phyloP scores from a whole-genome alignment of 1,284 basidiomycete genomes.

The Microbotryum lychnidis-dioicae region DNA sequence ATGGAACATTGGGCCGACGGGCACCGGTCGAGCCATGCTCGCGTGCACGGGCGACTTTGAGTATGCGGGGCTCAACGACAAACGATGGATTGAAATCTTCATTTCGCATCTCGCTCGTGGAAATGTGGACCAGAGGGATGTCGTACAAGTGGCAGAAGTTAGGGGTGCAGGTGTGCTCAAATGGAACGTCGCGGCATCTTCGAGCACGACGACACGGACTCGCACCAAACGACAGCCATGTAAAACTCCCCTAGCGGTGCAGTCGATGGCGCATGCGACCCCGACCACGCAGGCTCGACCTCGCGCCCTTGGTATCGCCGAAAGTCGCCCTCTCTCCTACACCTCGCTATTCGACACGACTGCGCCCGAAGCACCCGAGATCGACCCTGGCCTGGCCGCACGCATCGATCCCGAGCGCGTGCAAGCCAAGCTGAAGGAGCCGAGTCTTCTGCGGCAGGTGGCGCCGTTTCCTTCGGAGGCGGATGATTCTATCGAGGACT shows the following conservation, averaged over 20 bases:
- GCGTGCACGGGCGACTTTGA: slow-evolving; percentile 2
- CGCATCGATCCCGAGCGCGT: not conserved
- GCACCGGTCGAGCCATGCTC: not conserved
- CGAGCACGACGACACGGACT: too few relatives aligned
- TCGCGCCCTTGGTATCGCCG: not conserved
- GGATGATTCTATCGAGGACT: slow-evolving; percentile 19
- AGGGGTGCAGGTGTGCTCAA: too few relatives aligned
- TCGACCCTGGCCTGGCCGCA: slow-evolving; percentile 2
- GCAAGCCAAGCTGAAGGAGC: not conserved
- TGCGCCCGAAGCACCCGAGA: slow-evolving; percentile 10
- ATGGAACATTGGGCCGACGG: slow-evolving; percentile 6
- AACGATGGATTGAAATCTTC: slow-evolving; percentile 8
- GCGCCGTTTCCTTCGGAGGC: slow-evolving; percentile 19
- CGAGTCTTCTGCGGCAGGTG: slow-evolving; percentile 9
- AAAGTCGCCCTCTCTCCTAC: slow-evolving; percentile 9
- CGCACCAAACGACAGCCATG: too few relatives aligned
- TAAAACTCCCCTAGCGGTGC: too few relatives aligned
- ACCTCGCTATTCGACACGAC: slow-evolving; percentile 23
- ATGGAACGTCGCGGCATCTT: too few relatives aligned
- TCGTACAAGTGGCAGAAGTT: not conserved
- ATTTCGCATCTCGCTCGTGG: not conserved
- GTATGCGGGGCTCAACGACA: slow-evolving; percentile 11
- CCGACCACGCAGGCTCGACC: too few relatives aligned
- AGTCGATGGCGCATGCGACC: too few relatives aligned
- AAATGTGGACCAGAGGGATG: not conserved